Conservation (phyloP, 2,329 filamentous ascomycete species). For the Raffaelea albimanens region DNA sequence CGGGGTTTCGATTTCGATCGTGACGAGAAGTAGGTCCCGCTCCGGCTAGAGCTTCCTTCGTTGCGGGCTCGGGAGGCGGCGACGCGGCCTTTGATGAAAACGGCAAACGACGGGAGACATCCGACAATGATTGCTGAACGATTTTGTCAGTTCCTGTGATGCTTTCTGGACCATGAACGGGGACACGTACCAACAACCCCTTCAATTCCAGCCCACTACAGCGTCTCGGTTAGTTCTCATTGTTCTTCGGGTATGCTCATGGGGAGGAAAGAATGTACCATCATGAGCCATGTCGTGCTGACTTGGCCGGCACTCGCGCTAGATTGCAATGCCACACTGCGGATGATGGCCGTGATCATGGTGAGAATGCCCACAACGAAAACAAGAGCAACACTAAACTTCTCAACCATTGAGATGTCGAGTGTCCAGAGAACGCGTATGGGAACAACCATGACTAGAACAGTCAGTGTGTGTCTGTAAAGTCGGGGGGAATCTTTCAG, state of each 20-base stretch:
- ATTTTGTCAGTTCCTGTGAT: not conserved
- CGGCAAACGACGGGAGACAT: not conserved
- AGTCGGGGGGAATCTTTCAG: not conserved
- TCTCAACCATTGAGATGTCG: not conserved
- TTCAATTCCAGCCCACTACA: not conserved
- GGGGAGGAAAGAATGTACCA: not conserved
- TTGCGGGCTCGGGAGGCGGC: not conserved
- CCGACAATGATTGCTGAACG: not conserved
- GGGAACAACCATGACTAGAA: not conserved
- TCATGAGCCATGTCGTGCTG: not conserved
- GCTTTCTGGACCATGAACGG: not conserved
- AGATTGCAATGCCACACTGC: not conserved
- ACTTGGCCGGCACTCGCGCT: not conserved
- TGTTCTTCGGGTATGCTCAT: not conserved
- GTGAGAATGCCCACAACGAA: not conserved
- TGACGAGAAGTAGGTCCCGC: not conserved
- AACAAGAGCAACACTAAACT: not conserved
- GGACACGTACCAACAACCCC: not conserved
- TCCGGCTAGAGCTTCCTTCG: not conserved
- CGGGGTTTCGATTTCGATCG: not conserved
- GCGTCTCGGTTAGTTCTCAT: not conserved
- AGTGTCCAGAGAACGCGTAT: not conserved
- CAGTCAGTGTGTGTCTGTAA: not conserved
- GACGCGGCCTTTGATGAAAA: not conserved
- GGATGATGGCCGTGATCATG: not conserved